A percentile compares a stretch with the other conserved stretches of the same genome.
These are phyloP conservation scores for Chlorella ohadii DNA, from an alignment of 139 green algal genomes.

Conservation along the genomic window DNA sequence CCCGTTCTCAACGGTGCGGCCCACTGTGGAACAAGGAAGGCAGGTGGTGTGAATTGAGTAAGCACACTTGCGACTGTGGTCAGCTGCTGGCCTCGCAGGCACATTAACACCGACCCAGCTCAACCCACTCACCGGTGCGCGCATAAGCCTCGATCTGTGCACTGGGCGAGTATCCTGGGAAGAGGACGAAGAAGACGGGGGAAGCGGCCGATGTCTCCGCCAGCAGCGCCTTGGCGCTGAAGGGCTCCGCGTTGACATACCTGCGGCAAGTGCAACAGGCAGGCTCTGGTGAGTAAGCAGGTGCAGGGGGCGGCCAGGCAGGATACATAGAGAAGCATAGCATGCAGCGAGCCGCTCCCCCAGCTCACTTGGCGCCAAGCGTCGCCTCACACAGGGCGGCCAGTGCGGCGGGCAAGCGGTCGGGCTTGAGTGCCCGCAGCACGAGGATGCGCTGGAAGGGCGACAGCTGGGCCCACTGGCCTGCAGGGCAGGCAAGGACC, in stretches of 20 bases:
- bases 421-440: conserved; percentile 84
- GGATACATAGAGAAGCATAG: too few relatives aligned
- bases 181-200: conserved; percentile 94
- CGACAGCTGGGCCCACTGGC: conserved; percentile 90
- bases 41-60: neutral
- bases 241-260: conserved; percentile 72
- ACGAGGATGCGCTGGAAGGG: conserved; percentile 87
- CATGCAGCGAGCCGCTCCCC: too few relatives aligned
- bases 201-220: conserved; percentile 47
- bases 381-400: conserved; percentile 76
- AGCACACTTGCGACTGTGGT: neutral
- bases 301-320: too few relatives aligned
- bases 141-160: conserved; percentile 90
- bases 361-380: conserved; percentile 63
- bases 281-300: too few relatives aligned
- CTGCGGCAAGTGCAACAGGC: neutral
- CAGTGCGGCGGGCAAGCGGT: conserved; percentile 88
- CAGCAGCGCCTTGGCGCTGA: conserved; percentile 75
- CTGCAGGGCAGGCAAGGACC: neutral
- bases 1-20: conserved; percentile 74
- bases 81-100: too few relatives aligned
- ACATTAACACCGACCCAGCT: neutral
- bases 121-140: conserved; percentile 60
- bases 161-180: conserved; percentile 85
- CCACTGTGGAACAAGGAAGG: conserved; percentile 18